These are phyloP conservation scores for Cercospora berteroae DNA, from an alignment of 2,329 filamentous ascomycete species.

Conservation along the genomic window DNA sequence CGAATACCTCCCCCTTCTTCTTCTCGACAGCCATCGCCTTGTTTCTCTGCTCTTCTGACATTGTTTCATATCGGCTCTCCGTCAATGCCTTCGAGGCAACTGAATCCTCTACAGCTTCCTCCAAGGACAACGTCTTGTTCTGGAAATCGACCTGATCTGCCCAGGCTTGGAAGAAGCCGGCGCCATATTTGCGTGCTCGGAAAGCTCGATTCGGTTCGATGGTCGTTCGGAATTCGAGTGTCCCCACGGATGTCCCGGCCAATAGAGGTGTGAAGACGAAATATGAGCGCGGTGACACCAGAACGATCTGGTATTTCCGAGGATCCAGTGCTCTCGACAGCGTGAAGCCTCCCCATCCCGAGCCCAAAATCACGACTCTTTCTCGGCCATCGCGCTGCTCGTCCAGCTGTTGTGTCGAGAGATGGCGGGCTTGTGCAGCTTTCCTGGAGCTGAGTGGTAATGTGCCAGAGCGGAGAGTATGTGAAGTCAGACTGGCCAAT, in stretches of 20 bases:
- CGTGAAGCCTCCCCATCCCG: slow-evolving; percentile 65
- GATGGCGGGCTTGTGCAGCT: slow-evolving; percentile 19
- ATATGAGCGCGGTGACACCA: slow-evolving; percentile 84
- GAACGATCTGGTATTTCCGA: slow-evolving; percentile 67
- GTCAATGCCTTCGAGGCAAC: slow-evolving; percentile 57
- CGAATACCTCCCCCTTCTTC: slow-evolving; percentile 63
- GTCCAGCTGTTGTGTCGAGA: slow-evolving; percentile 32
- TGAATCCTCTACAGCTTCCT: slow-evolving; percentile 61
- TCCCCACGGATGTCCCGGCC: slow-evolving; percentile 79
- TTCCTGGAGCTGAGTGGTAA: not conserved
- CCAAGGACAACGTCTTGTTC: slow-evolving; percentile 69
- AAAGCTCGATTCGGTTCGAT: slow-evolving; percentile 76
- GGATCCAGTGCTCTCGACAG: slow-evolving; percentile 70
- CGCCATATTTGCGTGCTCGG: slow-evolving; percentile 57
- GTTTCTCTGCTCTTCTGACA: slow-evolving; percentile 41
- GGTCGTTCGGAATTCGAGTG: slow-evolving; percentile 80
- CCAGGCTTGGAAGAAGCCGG: slow-evolving; percentile 79
- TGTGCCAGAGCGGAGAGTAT: not conserved
- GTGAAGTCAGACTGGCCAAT: slow-evolving; percentile 1
- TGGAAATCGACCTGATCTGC: slow-evolving; percentile 78
- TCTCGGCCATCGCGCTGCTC: slow-evolving; percentile 43
- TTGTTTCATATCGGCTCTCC: slow-evolving; percentile 7
- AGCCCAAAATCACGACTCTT: slow-evolving; percentile 70
- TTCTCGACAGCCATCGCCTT: slow-evolving; percentile 44
- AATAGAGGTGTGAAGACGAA: slow-evolving; percentile 87